A percentile compares a stretch with the other conserved stretches of the same genome.
phyloP scores from a whole-genome alignment of 1,139 yeast genomes.

The Saccharomyces hybrid region DNA sequence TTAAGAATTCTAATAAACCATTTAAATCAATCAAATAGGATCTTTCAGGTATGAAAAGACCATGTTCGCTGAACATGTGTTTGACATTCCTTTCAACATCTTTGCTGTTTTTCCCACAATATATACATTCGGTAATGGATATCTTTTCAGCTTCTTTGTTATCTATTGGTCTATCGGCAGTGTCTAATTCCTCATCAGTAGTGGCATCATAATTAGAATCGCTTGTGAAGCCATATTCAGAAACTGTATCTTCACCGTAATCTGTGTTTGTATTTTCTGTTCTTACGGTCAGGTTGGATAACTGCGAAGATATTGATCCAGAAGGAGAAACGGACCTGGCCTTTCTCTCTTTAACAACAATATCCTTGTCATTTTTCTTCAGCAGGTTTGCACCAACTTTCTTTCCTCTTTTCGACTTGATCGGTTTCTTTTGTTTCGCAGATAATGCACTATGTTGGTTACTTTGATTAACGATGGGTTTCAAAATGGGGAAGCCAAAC shows the following conservation, averaged over 20 bases:
- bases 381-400: not conserved
- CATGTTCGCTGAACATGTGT: slow-evolving; percentile 74
- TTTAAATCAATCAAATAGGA: slow-evolving; percentile 57
- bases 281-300: slow-evolving; percentile 51
- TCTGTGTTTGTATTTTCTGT: slow-evolving; percentile 33
- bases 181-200: slow-evolving; percentile 23
- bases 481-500: slow-evolving; percentile 47
- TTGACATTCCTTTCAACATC: slow-evolving; percentile 56
- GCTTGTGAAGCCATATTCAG: slow-evolving; percentile 41
- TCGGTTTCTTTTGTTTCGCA: slow-evolving; percentile 1
- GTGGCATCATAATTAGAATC: slow-evolving; percentile 37
- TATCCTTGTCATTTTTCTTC: not conserved
- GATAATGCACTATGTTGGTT: slow-evolving; percentile 13
- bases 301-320: slow-evolving; percentile 46
- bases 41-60: slow-evolving; percentile 79
- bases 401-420: not conserved
- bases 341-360: not conserved
- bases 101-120: slow-evolving; percentile 36
- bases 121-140: slow-evolving; percentile 36
- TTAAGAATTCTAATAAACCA: slow-evolving; percentile 68
- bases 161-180: slow-evolving; percentile 10
- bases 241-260: slow-evolving; percentile 42
- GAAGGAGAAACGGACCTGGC: slow-evolving; percentile 40
- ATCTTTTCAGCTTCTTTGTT: slow-evolving; percentile 27
- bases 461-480: slow-evolving; percentile 20